These are phyloP conservation scores for Ananas comosus DNA, from an alignment of 176 grass and related monocot genomes.

Conservation along the genomic window DNA sequence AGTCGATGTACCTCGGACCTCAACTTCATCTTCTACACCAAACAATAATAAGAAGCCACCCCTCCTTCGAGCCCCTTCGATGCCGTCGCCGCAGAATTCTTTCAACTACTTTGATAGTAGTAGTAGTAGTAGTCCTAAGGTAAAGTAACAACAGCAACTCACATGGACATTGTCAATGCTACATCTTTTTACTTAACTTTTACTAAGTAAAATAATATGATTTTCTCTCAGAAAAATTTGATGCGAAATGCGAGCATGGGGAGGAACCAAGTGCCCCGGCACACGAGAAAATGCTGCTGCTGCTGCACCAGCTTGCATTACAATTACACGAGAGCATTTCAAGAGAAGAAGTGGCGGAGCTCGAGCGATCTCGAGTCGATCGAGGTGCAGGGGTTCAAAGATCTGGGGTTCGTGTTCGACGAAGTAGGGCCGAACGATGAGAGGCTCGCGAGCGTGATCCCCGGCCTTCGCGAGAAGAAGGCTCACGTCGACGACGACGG, in stretches of 20 bases:
- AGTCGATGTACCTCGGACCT: constrained; percentile 1
- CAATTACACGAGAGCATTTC: constrained; percentile 14
- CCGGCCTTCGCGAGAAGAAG: constrained; percentile 41
- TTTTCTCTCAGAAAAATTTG: no score
- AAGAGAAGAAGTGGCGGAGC: constrained; percentile 59
- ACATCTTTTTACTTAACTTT: no score
- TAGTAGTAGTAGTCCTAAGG: no score
- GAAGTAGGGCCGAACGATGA: constrained; percentile 32
- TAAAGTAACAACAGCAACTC: no score
- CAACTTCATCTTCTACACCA: background rate
- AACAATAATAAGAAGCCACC: background rate
- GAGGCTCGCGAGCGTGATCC: constrained; percentile 43
- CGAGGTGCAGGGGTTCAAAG: constrained; percentile 89
- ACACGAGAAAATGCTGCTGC: constrained; percentile 15
- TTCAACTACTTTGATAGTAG: no score
- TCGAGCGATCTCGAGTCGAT: constrained; percentile 64
- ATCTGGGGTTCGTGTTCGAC: constrained; percentile 84
- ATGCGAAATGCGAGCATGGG: background rate
- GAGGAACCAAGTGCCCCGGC: constrained; percentile 6
- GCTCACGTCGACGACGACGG: constrained; percentile 6
- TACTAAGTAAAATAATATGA: no score
- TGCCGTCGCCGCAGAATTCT: constrained; percentile 18
- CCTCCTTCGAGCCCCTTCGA: constrained; percentile 46
- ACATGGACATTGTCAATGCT: no score
- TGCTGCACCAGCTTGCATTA: background rate